Conservation (phyloP, 1,284 basidiomycete genomes). For the Earliella scabrosa region DNA sequence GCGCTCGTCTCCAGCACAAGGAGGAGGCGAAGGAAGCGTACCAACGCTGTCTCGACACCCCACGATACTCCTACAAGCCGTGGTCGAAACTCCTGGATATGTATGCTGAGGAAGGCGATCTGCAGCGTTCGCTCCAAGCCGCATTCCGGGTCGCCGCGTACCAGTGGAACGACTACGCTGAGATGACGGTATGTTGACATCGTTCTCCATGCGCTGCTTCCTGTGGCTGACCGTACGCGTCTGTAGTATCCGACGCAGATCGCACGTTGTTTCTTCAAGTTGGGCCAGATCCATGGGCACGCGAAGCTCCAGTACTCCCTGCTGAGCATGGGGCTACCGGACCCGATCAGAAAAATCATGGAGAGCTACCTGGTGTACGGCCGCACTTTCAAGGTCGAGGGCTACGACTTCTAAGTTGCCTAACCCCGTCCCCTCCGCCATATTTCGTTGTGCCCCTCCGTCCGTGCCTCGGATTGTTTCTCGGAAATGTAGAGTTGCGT, state of each 20-base stretch:
- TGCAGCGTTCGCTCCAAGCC: conserved; percentile 88
- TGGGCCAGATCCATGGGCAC: conserved; percentile 93
- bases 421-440: background rate
- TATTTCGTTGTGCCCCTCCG: background rate
- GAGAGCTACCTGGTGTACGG: conserved; percentile 83
- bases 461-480: background rate
- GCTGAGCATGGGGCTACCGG: conserved; percentile 90
- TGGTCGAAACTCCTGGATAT: conserved; percentile 93
- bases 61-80: conserved; percentile 89
- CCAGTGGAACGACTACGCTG: conserved; percentile 84
- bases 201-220: too few relatives aligned
- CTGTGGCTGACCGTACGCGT: too few relatives aligned
- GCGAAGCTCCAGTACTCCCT: conserved; percentile 94
- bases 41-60: conserved; percentile 89
- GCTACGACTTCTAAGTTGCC: conserved; percentile 65
- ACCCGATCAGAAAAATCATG: conserved; percentile 86
- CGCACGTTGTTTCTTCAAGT: conserved; percentile 88
- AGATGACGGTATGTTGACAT: conserved; percentile 70
- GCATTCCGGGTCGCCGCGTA: conserved; percentile 94
- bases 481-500: conserved; percentile 22
- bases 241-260: conserved; percentile 90
- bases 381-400: conserved; percentile 81
- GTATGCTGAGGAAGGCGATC: conserved; percentile 93
- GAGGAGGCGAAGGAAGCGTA: conserved; percentile 98
- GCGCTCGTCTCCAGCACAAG: conserved; percentile 90